Evolutionary conservation across 192 early-diverging fungal species (phyloP).

Genomic region (Spinellus fusiger): DNA sequence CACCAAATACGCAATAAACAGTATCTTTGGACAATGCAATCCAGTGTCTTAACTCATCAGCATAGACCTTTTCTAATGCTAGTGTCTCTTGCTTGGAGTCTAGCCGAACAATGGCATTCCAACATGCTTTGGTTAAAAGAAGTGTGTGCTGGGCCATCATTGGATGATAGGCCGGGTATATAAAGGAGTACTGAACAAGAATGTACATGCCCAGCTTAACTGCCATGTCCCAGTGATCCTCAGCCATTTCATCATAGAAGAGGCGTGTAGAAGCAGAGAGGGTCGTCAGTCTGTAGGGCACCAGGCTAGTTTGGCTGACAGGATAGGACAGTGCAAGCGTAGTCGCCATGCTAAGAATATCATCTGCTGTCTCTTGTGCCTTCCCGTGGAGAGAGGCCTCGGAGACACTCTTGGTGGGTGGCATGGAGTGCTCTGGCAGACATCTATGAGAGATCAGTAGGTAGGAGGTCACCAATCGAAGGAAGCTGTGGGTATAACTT

Average conservation of each 20-base stretch:
- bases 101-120: constrained; percentile 25
- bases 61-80: constrained; percentile 17
- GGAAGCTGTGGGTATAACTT: constrained; percentile 10
- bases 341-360: constrained; percentile 2
- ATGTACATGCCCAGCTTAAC: constrained; percentile 24
- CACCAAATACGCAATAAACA: constrained; percentile 11
- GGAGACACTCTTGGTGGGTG: too few species aligned
- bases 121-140: constrained; percentile 16
- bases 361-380: constrained; percentile 4
- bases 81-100: constrained; percentile 6
- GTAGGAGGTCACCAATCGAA: constrained; percentile 12
- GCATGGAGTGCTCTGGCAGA: not conserved
- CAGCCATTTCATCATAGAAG: constrained; percentile 20
- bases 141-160: constrained; percentile 24
- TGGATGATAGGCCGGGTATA: constrained; percentile 30
- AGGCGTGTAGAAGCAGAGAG: constrained; percentile 4
- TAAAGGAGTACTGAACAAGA: constrained; percentile 17
- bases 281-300: constrained; percentile 9
- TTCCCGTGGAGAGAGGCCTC: too few species aligned
- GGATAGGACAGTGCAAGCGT: constrained; percentile 5
- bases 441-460: constrained; percentile 3
- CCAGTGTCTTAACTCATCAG: constrained; percentile 23
- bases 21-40: constrained; percentile 21
- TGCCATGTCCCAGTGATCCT: constrained; percentile 16
- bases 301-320: not conserved